phyloP scores from a whole-genome alignment of 148 eudicot species.

The Rhododendron molle region DNA sequence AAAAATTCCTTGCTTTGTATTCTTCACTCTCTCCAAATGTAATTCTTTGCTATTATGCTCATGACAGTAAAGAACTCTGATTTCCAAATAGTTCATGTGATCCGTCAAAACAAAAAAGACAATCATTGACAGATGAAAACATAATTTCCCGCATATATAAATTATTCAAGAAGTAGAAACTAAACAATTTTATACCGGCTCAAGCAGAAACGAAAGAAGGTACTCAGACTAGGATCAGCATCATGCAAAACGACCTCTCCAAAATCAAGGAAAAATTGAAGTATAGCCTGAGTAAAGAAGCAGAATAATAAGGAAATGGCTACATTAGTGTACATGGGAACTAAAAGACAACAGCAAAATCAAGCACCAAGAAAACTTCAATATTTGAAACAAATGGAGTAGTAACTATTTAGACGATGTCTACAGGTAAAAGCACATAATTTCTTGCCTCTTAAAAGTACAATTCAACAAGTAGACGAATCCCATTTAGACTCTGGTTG shows the following conservation, averaged over 20 bases:
- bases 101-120: background rate
- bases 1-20: background rate
- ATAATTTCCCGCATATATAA: background rate
- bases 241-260: conserved; percentile 90
- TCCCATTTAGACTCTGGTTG: background rate
- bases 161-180: background rate
- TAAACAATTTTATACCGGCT: conserved; percentile 55
- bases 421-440: background rate
- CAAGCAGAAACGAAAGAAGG: conserved; percentile 79
- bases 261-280: conserved; percentile 89
- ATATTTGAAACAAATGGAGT: background rate
- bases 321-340: background rate
- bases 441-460: background rate
- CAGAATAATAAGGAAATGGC: conserved; percentile 3
- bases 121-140: background rate
- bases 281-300: conserved; percentile 64
- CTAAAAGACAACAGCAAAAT: background rate
- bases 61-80: background rate
- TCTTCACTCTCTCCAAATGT: background rate
- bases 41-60: background rate
- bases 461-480: background rate
- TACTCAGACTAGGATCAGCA: conserved; percentile 86
- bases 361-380: background rate
- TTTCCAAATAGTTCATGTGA: background rate
- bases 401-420: background rate